A percentile compares a stretch with the other conserved stretches of the same genome.
Conservation (phyloP, 2,329 filamentous ascomycete species). For the Trichoderma citrinoviride region DNA sequence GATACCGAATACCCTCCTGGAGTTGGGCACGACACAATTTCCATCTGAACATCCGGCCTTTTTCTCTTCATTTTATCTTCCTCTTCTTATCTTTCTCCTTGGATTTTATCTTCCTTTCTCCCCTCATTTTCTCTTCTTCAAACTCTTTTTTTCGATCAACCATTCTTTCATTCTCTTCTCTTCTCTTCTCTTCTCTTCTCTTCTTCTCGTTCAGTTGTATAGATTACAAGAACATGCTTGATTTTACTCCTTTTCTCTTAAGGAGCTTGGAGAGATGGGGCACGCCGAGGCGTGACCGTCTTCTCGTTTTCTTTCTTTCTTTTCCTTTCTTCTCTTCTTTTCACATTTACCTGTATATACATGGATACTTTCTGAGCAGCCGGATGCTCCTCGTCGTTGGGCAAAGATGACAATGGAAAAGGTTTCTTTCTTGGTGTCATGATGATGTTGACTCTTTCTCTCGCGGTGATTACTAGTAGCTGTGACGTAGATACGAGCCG, state of each 20-base stretch:
- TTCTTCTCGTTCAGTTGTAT: constrained; percentile 17
- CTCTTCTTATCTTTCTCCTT: background rate
- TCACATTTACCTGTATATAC: constrained; percentile 1
- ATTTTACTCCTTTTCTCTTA: background rate
- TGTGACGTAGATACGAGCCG: background rate
- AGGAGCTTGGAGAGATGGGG: background rate
- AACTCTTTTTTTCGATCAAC: too few species aligned
- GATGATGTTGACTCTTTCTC: background rate
- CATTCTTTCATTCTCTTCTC: too few species aligned
- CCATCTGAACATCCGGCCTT: background rate
- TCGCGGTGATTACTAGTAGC: background rate
- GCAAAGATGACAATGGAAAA: background rate
- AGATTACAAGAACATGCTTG: constrained; percentile 18
- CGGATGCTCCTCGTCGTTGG: constrained; percentile 12
- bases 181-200: background rate
- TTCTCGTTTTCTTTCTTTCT: background rate
- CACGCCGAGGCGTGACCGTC: background rate
- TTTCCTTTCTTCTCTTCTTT: background rate
- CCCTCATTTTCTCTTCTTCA: too few species aligned
- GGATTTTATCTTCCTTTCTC: too few species aligned
- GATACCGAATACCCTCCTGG: constrained; percentile 14
- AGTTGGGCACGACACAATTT: constrained; percentile 16
- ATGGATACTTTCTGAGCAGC: background rate
- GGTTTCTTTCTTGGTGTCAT: background rate
- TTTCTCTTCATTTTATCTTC: background rate